Evolutionary conservation across 73 alveolate genomes (phyloP), one percentile per base, ranked within the genome.

Genomic region (Breviolum minutum): DNA sequence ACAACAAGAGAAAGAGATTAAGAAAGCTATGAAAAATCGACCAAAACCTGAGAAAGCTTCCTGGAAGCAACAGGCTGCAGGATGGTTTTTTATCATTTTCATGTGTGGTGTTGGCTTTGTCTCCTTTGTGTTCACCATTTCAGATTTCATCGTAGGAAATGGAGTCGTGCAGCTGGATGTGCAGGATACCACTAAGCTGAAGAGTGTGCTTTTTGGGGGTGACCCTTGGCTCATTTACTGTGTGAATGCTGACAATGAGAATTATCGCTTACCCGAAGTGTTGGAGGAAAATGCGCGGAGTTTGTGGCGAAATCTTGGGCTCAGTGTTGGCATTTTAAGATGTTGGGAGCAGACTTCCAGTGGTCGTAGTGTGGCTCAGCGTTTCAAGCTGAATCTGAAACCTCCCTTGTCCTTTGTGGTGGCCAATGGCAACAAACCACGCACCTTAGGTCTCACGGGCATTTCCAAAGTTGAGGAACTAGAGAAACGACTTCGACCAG

Each of bases 341-440:
- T 92, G 98, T 61, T 94, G 99, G 99, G 99, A 94, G 22, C 30
- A 63, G 30, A 94, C 99, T 5, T 62, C 92, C 48, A 94, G 99
- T n/a, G 99, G 99, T n/a, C 92, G 99, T 11, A 94, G 99, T 26
- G 99, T 94, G 94, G 99, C 99, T 10, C 92, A 94, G 54, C 93
- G 99, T 63, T 94, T 94, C 94, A 94, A 66, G 73, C 86, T 94
- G 68, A 80, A 48, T 62, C 62, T 81, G 86, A 80, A 63, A 77
- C 99, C 99, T 12, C 99, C 99, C 14, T 63, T 94, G 94, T 63
- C 94, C 76, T 94, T 94, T 63, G 94, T 94, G 29, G 94, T 94
- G 76, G 99, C 99, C 73, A 94, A 94, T 63, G 99, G 99, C 84
- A 94, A 94, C 85, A 80, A 77, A 74, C 99, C 99, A 8, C 77